Percentiles rank a stretch among this genome's conserved stretches.
phyloP scores from a whole-genome alignment of 371 early-diverging fungal genomes.

The Apophysomyces elegans region DNA sequence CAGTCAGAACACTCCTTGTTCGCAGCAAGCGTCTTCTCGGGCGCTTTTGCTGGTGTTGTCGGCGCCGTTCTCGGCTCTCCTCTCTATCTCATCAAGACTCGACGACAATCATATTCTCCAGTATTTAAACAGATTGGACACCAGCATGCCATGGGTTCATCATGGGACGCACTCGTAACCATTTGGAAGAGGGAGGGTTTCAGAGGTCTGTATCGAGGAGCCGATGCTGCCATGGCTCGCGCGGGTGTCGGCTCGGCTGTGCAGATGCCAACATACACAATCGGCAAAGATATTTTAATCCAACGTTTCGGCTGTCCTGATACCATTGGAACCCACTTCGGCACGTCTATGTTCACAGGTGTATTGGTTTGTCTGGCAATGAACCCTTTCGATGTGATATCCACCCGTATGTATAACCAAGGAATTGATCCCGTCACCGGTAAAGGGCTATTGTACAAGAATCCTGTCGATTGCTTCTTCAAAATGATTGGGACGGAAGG shows the following conservation, averaged over 20 bases:
- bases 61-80: constrained; percentile 90
- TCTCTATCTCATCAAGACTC: constrained; percentile 92
- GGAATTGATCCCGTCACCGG: constrained; percentile 68
- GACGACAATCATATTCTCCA: constrained; percentile 88
- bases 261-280: constrained; percentile 91
- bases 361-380: constrained; percentile 88
- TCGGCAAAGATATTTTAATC: constrained; percentile 72
- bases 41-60: constrained; percentile 73
- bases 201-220: constrained; percentile 87
- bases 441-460: constrained; percentile 75
- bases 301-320: constrained; percentile 65
- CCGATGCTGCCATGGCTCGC: constrained; percentile 88
- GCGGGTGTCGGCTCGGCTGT: constrained; percentile 92
- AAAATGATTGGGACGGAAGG: constrained; percentile 89
- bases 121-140: constrained; percentile 79
- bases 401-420: constrained; percentile 96
- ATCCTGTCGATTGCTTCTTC: constrained; percentile 81
- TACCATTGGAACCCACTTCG: constrained; percentile 71
- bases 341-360: constrained; percentile 83
- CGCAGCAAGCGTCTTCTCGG: constrained; percentile 66
- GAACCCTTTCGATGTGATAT: constrained; percentile 97
- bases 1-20: constrained; percentile 38
- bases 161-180: constrained; percentile 62
- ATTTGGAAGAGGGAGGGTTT: constrained; percentile 76
- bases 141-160: constrained; percentile 87